These are phyloP conservation scores for Saururus chinensis DNA, from an alignment of 164 flowering plant species.

Conservation along the genomic window DNA sequence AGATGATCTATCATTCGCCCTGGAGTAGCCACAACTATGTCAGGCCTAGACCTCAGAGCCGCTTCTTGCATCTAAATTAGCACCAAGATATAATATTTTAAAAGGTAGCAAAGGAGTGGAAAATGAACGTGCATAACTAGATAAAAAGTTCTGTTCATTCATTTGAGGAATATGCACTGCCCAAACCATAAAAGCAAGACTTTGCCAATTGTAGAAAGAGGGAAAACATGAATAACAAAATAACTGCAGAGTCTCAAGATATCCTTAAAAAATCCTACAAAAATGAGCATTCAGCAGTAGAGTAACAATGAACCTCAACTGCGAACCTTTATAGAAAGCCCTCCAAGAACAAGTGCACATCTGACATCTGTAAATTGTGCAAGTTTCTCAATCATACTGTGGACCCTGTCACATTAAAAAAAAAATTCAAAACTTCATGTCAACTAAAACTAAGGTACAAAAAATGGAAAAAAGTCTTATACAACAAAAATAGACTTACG, in stretches of 20 bases:
- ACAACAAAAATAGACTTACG: no score
- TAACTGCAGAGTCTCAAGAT: neutral
- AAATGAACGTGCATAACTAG: no score
- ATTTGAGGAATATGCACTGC: neutral
- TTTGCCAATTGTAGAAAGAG: neutral
- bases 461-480: no score
- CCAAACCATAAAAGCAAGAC: neutral
- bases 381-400: conserved; percentile 85
- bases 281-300: neutral
- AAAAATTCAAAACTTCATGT: neutral
- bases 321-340: conserved; percentile 73
- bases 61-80: conserved; percentile 63
- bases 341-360: conserved; percentile 88
- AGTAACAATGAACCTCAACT: neutral
- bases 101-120: neutral
- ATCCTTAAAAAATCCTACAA: neutral
- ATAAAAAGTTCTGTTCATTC: neutral
- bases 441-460: no score
- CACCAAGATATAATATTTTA: conserved; percentile 5
- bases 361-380: conserved; percentile 86
- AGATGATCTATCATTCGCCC: conserved; percentile 97
- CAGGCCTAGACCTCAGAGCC: conserved; percentile 83
- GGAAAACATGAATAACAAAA: no score
- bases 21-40: conserved; percentile 97
- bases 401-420: conserved; percentile 47